These are phyloP conservation scores for Lumnitzera racemosa DNA, from an alignment of 345 rosid genomes.

Conservation along the genomic window DNA sequence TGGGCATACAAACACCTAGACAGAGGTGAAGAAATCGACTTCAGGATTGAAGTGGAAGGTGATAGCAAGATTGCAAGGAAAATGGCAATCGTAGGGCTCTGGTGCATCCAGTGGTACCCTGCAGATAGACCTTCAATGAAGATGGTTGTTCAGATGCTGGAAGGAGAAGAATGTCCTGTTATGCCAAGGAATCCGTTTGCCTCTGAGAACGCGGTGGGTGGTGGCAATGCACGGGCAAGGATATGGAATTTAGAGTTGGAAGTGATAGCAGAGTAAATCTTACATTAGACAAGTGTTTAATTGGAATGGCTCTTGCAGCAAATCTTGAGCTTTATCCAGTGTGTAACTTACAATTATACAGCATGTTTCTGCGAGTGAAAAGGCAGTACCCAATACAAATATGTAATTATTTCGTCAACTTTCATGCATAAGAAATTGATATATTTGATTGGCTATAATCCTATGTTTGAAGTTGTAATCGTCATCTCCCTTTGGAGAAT, in stretches of 20 bases:
- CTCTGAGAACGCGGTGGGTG: neutral
- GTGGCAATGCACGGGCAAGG: neutral
- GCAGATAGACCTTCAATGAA: constrained; percentile 9
- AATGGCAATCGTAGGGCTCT: constrained; percentile 7
- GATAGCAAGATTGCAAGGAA: constrained; percentile 13
- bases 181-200: constrained; percentile 10
- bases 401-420: too few relatives aligned
- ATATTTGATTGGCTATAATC: too few relatives aligned
- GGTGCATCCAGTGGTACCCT: constrained; percentile 4
- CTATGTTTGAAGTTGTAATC: too few relatives aligned
- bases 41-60: constrained; percentile 2
- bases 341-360: too few relatives aligned
- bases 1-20: constrained; percentile 9
- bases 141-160: constrained; percentile 17
- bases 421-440: too few relatives aligned
- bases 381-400: too few relatives aligned
- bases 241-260: neutral
- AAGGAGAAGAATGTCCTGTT: constrained; percentile 7
- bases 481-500: too few relatives aligned
- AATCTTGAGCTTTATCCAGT: too few relatives aligned
- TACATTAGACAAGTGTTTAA: too few relatives aligned
- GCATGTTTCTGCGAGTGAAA: too few relatives aligned
- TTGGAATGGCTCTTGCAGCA: too few relatives aligned
- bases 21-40: constrained; percentile 3
- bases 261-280: neutral